Evolutionary conservation across 805 yeast species (phyloP), one percentile per base, ranked within the genome.

Genomic region (Ogataea zsoltii): DNA sequence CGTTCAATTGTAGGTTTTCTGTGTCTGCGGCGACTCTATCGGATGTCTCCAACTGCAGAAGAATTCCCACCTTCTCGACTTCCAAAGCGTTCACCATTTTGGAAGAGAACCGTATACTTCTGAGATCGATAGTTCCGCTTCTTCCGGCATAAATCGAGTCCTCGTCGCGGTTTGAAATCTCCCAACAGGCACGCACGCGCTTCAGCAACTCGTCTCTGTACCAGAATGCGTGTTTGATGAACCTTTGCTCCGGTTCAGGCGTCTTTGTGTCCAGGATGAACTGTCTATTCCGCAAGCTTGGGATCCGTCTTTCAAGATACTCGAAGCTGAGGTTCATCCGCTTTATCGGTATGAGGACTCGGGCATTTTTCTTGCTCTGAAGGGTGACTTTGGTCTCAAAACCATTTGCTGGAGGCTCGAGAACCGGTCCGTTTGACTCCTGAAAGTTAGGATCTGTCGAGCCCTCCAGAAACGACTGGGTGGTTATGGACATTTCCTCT

Each of bases 201-300:
- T 75, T 70, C 42, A 92, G 67, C 1, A 94, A 61, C 49, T 75
- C 74, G 45, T 85, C 81, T 46, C 96, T 68, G 51, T 85, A 77
- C 99, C 99, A 92, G 63, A 90, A 94, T 2, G 78, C 68, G 49
- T 81, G 83, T 45, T 80, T 72, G 66, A 80, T 76, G 42, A 71
- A 76, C 35, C 55, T 55, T 29, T 76, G 83, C 48, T 86, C 88
- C 9, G 78, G 81, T 38, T 72, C 76, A 0, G 79, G 70, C 5
- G 77, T 68, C 48, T 68, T 77, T 48, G 72, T 68, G 56, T 79
- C 84, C 28, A 80, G 74, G 15, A 88, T 73, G 59, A 80, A 86
- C 65, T 90, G 96, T 50, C 80, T 80, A 29, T 80, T 75, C 17
- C 85, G 65, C 29, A 88, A 66, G 28, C 86, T 82, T 16, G 97